Percentiles rank a stretch among this genome's conserved stretches.
Conservation (phyloP, 352 stramenopile species). For the Phytopythium mirpurense region DNA sequence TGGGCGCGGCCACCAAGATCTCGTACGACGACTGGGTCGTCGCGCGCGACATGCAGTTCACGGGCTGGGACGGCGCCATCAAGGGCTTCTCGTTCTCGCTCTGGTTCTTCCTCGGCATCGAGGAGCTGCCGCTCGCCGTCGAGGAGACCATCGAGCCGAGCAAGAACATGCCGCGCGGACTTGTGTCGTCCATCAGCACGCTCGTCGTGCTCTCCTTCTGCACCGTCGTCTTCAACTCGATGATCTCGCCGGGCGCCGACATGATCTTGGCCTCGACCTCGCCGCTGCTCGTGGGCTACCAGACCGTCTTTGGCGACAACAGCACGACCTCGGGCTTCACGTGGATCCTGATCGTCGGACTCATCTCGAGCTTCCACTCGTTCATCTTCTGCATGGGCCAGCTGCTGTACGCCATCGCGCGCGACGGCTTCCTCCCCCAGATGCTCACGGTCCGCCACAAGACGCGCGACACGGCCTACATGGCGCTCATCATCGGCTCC, state of each 20-base stretch:
- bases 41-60: constrained; percentile 38
- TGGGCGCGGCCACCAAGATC: constrained; percentile 47
- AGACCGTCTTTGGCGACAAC: constrained; percentile 68
- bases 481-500: constrained; percentile 46
- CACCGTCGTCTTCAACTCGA: constrained; percentile 63
- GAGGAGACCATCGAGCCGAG: constrained; percentile 62
- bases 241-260: constrained; percentile 45
- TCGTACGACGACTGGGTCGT: constrained; percentile 53
- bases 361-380: constrained; percentile 67
- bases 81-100: constrained; percentile 60
- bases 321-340: constrained; percentile 58
- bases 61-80: constrained; percentile 39
- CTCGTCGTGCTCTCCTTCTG: constrained; percentile 46
- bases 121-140: constrained; percentile 55
- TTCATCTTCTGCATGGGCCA: constrained; percentile 80
- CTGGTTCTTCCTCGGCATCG: constrained; percentile 72
- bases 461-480: constrained; percentile 42
- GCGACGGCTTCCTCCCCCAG: constrained; percentile 49
- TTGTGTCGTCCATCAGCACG: constrained; percentile 53
- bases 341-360: constrained; percentile 57
- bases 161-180: constrained; percentile 51
- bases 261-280: constrained; percentile 37
- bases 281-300: constrained; percentile 52
- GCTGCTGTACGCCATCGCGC: constrained; percentile 57
- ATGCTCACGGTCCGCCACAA: constrained; percentile 42